Evolutionary conservation across 106 monocot genomes (phyloP).

Genomic region (Posidonia australis): DNA sequence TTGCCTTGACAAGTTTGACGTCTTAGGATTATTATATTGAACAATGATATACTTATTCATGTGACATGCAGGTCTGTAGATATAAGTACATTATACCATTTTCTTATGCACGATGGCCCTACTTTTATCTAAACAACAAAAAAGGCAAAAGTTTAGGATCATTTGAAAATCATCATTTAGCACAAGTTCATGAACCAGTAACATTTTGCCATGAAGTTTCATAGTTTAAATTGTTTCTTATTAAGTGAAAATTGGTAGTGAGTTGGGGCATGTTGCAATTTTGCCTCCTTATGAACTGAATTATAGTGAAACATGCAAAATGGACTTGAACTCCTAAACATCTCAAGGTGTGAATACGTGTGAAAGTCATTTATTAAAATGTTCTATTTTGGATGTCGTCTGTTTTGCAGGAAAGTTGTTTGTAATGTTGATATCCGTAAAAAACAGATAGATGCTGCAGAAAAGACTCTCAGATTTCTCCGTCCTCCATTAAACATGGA

Average conservation of each 20-base stretch:
- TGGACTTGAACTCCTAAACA: not conserved
- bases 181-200: not conserved
- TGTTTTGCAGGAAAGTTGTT: slow-evolving; percentile 44
- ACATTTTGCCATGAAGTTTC: not conserved
- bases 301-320: too few relatives aligned
- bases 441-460: slow-evolving; percentile 39
- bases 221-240: not conserved
- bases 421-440: slow-evolving; percentile 33
- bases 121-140: too few relatives aligned
- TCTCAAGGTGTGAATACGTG: not conserved
- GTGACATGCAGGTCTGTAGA: not conserved
- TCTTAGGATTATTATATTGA: too few relatives aligned
- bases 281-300: not conserved
- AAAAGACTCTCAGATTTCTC: slow-evolving; percentile 42
- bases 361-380: not conserved
- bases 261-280: not conserved
- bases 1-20: not conserved
- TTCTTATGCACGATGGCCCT: too few relatives aligned
- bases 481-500: slow-evolving; percentile 18
- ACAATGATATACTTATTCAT: not conserved
- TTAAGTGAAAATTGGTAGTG: not conserved
- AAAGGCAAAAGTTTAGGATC: not conserved
- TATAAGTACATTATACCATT: too few relatives aligned
- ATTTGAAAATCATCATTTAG: not conserved
- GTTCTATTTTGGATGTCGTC: not conserved